A percentile compares a stretch with the other conserved stretches of the same genome.
phyloP scores from a whole-genome alignment of 108 stramenopile genomes.

The Schizochytrium sp. region DNA sequence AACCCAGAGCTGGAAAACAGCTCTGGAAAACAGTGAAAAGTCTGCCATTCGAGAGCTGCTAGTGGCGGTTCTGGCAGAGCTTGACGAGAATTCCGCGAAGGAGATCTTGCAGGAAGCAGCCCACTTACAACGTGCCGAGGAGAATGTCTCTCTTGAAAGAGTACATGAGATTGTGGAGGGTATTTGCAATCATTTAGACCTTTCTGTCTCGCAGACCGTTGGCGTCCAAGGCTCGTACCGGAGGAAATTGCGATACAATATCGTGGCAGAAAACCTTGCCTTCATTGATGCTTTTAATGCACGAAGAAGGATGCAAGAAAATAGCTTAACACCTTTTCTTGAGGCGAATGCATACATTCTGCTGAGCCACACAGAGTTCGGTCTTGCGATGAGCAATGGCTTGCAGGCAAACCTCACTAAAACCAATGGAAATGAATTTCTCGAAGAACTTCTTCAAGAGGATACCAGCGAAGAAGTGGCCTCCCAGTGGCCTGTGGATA shows the following conservation, averaged over 20 bases:
- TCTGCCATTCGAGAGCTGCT: too few relatives aligned
- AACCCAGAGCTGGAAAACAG: too few relatives aligned
- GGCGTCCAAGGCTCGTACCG: neutral
- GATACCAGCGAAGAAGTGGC: neutral
- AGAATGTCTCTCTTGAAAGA: too few relatives aligned
- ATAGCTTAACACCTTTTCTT: neutral
- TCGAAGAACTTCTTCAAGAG: neutral
- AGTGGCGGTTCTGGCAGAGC: too few relatives aligned
- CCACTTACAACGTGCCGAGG: too few relatives aligned
- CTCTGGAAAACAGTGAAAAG: too few relatives aligned
- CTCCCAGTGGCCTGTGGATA: neutral
- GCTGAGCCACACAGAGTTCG: neutral
- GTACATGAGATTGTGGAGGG: too few relatives aligned
- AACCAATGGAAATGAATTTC: neutral
- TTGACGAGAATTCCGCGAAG: too few relatives aligned
- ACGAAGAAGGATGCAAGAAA: neutral
- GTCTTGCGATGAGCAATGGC: neutral
- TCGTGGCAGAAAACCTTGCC: neutral
- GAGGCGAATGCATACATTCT: neutral
- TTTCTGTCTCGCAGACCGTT: neutral
- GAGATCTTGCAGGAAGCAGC: too few relatives aligned
- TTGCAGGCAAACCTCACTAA: neutral
- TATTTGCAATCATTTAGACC: too few relatives aligned
- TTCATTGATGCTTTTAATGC: constrained; percentile 9
- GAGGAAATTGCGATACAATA: neutral